Percentiles rank a stretch among this genome's conserved stretches.
These are phyloP conservation scores for Spathaspora sp. DNA, from an alignment of 1,139 yeast species.

Conservation along the genomic window DNA sequence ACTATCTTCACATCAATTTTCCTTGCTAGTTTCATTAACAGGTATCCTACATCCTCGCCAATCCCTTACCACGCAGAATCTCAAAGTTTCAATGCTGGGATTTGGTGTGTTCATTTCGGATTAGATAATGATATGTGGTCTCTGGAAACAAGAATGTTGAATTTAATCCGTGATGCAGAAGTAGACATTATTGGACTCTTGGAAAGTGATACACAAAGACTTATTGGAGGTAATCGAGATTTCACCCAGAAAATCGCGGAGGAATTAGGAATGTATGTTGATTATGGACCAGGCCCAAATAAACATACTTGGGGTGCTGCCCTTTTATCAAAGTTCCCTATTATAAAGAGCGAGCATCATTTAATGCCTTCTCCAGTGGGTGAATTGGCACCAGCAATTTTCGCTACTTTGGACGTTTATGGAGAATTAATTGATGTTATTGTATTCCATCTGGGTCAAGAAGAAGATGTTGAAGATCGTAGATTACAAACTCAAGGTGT, in stretches of 20 bases:
- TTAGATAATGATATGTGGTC: conserved; percentile 99
- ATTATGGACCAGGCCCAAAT: conserved; percentile 97
- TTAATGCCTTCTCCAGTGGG: conserved; percentile 94
- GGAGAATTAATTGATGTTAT: conserved; percentile 87
- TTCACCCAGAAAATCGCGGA: conserved; percentile 89
- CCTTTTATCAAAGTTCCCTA: conserved; percentile 89
- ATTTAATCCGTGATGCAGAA: conserved; percentile 79
- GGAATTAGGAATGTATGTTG: conserved; percentile 91
- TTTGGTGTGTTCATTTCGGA: conserved; percentile 98
- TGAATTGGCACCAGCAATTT: conserved; percentile 96
- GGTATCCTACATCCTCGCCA: conserved; percentile 53
- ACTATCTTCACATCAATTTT: conserved; percentile 34
- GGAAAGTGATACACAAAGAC: conserved; percentile 91
- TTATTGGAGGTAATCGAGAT: conserved; percentile 93
- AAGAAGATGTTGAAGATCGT: conserved; percentile 94
- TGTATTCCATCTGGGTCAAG: conserved; percentile 98
- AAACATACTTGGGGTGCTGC: conserved; percentile 99
- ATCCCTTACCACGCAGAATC: conserved; percentile 78
- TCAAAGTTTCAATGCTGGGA: conserved; percentile 84
- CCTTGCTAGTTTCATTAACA: conserved; percentile 46
- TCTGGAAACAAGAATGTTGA: conserved; percentile 84
- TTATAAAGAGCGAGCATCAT: conserved; percentile 84
- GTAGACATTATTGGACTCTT: conserved; percentile 87
- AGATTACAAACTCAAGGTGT: conserved; percentile 79
- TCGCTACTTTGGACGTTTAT: conserved; percentile 89